Evolutionary conservation across 2,329 filamentous ascomycete species (phyloP).

Genomic region (Hymenoscyphus occultus): DNA sequence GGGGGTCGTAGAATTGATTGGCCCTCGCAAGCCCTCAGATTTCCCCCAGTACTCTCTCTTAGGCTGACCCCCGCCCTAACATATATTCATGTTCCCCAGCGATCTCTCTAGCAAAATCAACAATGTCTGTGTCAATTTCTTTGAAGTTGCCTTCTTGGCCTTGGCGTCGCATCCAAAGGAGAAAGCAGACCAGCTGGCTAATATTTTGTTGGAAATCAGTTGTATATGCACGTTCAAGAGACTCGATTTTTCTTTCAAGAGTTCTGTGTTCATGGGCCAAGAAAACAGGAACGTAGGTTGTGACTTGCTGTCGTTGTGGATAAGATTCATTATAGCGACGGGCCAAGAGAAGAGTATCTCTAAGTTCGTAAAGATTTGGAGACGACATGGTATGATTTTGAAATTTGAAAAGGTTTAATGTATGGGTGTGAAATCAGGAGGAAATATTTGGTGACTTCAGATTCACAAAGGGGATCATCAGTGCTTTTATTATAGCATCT

Average conservation of each 20-base stretch:
- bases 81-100: not conserved
- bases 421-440: no score
- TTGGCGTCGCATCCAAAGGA: not conserved
- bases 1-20: no score
- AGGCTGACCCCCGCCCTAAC: not conserved
- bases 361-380: no score
- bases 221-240: not conserved
- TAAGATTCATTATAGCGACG: not conserved
- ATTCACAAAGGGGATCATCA: no score
- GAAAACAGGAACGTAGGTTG: not conserved
- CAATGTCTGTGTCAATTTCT: not conserved
- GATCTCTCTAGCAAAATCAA: not conserved
- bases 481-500: no score
- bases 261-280: not conserved
- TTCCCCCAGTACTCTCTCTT: not conserved
- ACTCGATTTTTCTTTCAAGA: not conserved
- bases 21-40: not conserved
- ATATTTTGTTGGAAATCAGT: not conserved
- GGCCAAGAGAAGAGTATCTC: not conserved
- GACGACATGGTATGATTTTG: no score
- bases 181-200: not conserved
- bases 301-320: not conserved
- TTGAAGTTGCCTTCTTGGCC: not conserved
- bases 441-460: no score
- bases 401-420: no score